Evolutionary conservation across 805 yeast species (phyloP).

Genomic region (Wickerhamomyces rabaulensis): DNA sequence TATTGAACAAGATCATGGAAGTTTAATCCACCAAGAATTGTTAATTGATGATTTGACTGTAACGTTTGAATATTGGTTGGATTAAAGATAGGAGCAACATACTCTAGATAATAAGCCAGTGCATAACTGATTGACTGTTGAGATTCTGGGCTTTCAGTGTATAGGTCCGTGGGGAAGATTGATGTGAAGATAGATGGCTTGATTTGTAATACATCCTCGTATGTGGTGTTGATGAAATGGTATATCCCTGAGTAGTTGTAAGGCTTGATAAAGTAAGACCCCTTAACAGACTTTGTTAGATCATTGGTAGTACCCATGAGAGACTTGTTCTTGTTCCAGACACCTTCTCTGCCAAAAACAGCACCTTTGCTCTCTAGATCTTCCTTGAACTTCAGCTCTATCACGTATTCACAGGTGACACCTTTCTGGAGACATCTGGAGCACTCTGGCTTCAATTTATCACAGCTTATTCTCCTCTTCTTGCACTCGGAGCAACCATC

Average conservation of each 20-base stretch:
- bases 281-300: not conserved
- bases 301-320: not conserved
- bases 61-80: slow-evolving; percentile 1
- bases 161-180: not conserved
- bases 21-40: slow-evolving; percentile 1
- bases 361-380: slow-evolving; percentile 6
- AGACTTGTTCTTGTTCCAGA: slow-evolving; percentile 3
- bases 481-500: slow-evolving; percentile 4
- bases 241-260: not conserved
- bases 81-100: slow-evolving; percentile 8
- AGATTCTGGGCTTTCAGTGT: not conserved
- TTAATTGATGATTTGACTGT: not conserved
- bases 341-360: slow-evolving; percentile 10
- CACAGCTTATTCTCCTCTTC: slow-evolving; percentile 4
- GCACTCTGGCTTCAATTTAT: slow-evolving; percentile 5
- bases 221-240: slow-evolving; percentile 4
- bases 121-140: slow-evolving; percentile 2
- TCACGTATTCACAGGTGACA: slow-evolving; percentile 1
- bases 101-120: slow-evolving; percentile 3
- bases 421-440: slow-evolving; percentile 1
- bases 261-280: not conserved
- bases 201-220: not conserved
- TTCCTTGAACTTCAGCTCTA: slow-evolving; percentile 6
- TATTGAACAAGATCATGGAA: slow-evolving; percentile 3
- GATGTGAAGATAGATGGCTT: not conserved